phyloP scores from a whole-genome alignment of 306 rosid genomes.

The Malus sieversii region DNA sequence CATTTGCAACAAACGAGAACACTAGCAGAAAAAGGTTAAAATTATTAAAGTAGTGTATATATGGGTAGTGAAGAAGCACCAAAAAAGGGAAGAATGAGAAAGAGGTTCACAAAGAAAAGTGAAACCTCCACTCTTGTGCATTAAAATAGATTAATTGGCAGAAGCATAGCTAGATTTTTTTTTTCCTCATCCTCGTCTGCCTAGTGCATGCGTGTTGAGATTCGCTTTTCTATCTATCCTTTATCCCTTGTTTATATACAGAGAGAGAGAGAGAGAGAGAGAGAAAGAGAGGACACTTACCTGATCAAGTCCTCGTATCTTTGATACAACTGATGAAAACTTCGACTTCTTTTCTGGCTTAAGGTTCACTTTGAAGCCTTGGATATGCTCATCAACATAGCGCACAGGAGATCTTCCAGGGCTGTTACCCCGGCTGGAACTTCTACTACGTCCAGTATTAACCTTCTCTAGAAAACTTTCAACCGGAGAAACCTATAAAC shows the following conservation, averaged over 20 bases:
- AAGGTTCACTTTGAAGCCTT: slow-evolving; percentile 81
- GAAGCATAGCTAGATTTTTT: not conserved
- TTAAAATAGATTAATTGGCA: not conserved
- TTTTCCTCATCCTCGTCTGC: not conserved
- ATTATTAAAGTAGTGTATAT: not conserved
- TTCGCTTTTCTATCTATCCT: not conserved
- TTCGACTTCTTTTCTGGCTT: slow-evolving; percentile 90
- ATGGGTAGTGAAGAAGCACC: not conserved
- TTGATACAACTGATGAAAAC: slow-evolving; percentile 90
- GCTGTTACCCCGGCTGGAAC: slow-evolving; percentile 85
- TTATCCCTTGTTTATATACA: not conserved
- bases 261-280: not conserved
- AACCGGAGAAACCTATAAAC: slow-evolving; percentile 66
- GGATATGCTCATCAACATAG: slow-evolving; percentile 72
- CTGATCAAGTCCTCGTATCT: slow-evolving; percentile 96
- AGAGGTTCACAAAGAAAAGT: not conserved
- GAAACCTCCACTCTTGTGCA: not conserved
- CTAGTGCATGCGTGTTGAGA: not conserved
- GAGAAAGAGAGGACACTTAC: slow-evolving; percentile 30
- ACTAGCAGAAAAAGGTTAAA: slow-evolving; percentile 8
- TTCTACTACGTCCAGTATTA: slow-evolving; percentile 73
- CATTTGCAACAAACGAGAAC: slow-evolving; percentile 1
- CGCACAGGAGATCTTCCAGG: slow-evolving; percentile 87
- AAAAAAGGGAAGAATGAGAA: not conserved
- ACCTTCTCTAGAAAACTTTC: slow-evolving; percentile 87